Percentiles rank a stretch among this genome's conserved stretches.
Evolutionary conservation across 495 filamentous ascomycete genomes (phyloP).

Genomic region (Aspergillus bertholletiae): DNA sequence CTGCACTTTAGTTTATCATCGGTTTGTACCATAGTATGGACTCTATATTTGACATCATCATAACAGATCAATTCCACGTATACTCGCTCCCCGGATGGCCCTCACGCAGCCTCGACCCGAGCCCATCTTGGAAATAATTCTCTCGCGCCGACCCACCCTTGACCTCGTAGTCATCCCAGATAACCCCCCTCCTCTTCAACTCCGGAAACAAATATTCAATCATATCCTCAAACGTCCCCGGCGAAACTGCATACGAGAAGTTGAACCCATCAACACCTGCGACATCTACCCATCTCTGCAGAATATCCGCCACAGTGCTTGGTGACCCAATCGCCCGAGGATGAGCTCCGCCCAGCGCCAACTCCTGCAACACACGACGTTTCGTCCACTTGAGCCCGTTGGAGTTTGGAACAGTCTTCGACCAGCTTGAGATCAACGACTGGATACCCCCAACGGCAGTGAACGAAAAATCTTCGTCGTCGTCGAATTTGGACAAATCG

Average conservation of each 20-base stretch:
- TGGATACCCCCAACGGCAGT: neutral
- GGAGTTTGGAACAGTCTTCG: constrained; percentile 5
- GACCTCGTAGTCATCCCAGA: constrained; percentile 5
- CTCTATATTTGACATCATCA: too few species aligned
- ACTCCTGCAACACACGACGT: constrained; percentile 2
- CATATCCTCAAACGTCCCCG: constrained; percentile 4
- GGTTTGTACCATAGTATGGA: too few species aligned
- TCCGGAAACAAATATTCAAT: constrained; percentile 3
- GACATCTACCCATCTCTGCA: constrained; percentile 42
- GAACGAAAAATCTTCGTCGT: constrained; percentile 7
- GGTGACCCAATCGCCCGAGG: constrained; percentile 13
- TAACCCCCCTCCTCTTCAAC: neutral
- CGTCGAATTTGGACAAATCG: constrained; percentile 8
- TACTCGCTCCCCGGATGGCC: neutral
- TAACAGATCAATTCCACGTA: neutral
- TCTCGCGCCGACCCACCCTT: neutral
- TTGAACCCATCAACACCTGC: constrained; percentile 1
- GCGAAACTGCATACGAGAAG: constrained; percentile 8
- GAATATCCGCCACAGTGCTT: constrained; percentile 39
- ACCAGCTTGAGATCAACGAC: constrained; percentile 4
- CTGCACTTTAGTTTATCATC: too few species aligned
- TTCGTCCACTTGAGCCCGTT: constrained; percentile 11
- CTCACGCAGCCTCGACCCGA: neutral
- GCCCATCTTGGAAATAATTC: constrained; percentile 6
- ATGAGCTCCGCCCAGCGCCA: constrained; percentile 5